phyloP scores from a whole-genome alignment of 1,284 basidiomycete species.

The Phylloporus gajari region DNA sequence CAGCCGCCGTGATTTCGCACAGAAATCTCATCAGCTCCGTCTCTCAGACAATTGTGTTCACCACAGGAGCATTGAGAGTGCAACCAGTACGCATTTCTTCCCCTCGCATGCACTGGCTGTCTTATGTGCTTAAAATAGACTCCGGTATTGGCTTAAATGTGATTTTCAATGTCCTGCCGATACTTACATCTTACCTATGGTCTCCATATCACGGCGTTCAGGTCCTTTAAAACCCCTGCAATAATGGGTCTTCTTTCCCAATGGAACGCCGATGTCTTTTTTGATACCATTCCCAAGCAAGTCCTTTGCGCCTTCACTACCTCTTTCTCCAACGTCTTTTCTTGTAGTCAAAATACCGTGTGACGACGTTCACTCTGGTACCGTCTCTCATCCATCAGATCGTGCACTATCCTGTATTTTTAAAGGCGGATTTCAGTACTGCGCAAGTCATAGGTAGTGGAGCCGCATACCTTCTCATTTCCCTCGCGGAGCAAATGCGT shows the following conservation, averaged over 20 bases:
- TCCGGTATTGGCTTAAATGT: conserved; percentile 54
- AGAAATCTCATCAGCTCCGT: conserved; percentile 67
- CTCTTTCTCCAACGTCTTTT: no score
- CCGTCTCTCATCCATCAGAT: conserved; percentile 76
- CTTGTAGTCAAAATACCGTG: conserved; percentile 61
- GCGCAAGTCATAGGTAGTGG: no score
- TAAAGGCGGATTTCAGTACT: conserved; percentile 66
- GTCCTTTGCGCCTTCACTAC: no score
- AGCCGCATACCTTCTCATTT: no score
- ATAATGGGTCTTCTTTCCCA: conserved; percentile 67
- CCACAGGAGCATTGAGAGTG: conserved; percentile 43
- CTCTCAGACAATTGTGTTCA: conserved; percentile 51
- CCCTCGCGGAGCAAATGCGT: no score
- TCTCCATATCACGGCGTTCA: conserved; percentile 64
- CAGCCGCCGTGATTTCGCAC: conserved; percentile 82
- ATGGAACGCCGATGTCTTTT: conserved; percentile 68
- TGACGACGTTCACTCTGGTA: no score
- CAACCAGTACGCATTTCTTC: conserved; percentile 22
- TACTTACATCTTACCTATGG: conserved; percentile 77
- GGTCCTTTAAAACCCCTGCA: conserved; percentile 53
- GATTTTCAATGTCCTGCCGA: conserved; percentile 67
- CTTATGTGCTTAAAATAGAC: conserved; percentile 45
- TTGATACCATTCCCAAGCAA: no score
- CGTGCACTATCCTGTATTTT: conserved; percentile 62
- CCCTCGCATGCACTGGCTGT: background rate